Evolutionary conservation across 441 rosid species (phyloP), one percentile per base, ranked within the genome.

Genomic region (Breynia disticha): DNA sequence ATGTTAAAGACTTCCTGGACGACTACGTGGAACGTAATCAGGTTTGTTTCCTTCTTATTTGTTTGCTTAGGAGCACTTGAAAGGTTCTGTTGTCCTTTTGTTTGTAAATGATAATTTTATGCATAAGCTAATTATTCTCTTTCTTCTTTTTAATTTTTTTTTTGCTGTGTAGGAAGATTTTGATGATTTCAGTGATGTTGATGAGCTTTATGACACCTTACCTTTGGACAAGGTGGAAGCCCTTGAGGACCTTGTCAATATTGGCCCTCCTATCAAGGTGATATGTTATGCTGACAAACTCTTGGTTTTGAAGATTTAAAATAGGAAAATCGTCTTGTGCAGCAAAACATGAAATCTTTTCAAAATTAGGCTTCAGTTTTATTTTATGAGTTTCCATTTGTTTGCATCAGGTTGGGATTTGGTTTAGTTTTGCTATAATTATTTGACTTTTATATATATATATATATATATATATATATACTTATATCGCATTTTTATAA

Each of bases 1-100:
- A 95, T 57, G 93, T 81, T 64, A 87, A 79, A 72, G 99, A 95
- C 69, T 81, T 87, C 70, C 66, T 95, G 75, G 98, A 95, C 0
- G 98, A 90, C 61, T 95, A 87, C 75, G 97, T 87, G 56, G 99
- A 90, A 62, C 97, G 97, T 17, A 95, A 90, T 78, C 99, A 95
- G 97, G 99, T 95, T 57, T 59, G 46, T 62, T 37, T 67, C 50
- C 48, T 42, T 35, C 22, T 9, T 16, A 14, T 50, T 56, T 41
- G 12, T 52, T 55, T 50, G 7, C 21, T 19, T 50, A 19, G 16
- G 13, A 55, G 10, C 22, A 54, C 22, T 28, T 28, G 2, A 37
- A 41, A 15, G 44, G 15, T 4, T 9, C 2, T 9, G 1, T 39
- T 39, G 5, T 1, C 4, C 5, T 41, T 3, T 41, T 41, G 5